A percentile compares a stretch with the other conserved stretches of the same genome.
Evolutionary conservation across 495 filamentous ascomycete species (phyloP).

Genomic region (Lentithecium fluviatile): DNA sequence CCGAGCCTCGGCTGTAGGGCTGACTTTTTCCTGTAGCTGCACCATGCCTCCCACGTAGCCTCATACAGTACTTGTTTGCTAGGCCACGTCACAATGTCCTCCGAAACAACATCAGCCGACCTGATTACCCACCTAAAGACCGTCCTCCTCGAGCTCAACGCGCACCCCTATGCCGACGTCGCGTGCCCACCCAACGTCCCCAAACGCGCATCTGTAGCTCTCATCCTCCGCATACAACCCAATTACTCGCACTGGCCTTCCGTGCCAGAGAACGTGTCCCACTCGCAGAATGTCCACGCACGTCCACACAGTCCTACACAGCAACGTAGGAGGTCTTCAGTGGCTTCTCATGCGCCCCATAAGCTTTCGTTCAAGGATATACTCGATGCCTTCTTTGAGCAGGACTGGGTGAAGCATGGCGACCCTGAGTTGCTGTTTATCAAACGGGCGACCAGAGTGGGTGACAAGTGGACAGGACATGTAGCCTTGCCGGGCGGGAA

Average conservation of each 20-base stretch:
- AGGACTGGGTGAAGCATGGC: constrained; percentile 70
- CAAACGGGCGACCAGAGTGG: constrained; percentile 67
- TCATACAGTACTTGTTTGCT: not conserved
- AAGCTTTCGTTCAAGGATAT: constrained; percentile 44
- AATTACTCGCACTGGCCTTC: constrained; percentile 57
- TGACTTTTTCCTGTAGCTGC: not conserved
- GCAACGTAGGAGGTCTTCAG: constrained; percentile 14
- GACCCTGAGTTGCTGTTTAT: constrained; percentile 76
- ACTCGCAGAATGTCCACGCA: not conserved
- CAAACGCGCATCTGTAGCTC: constrained; percentile 70
- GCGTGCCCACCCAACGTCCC: constrained; percentile 60
- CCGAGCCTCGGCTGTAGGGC: constrained; percentile 4
- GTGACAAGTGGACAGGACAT: constrained; percentile 76
- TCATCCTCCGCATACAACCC: constrained; percentile 68
- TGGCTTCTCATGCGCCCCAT: constrained; percentile 30
- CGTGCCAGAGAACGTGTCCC: constrained; percentile 9
- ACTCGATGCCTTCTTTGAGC: constrained; percentile 63
- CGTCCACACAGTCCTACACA: constrained; percentile 1
- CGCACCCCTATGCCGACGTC: constrained; percentile 61
- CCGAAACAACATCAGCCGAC: constrained; percentile 32
- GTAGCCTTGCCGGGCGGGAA: constrained; percentile 74
- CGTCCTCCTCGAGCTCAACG: constrained; percentile 53
- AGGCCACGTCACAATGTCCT: constrained; percentile 1
- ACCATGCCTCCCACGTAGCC: too few relatives aligned
- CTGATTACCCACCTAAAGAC: constrained; percentile 42